Evolutionary conservation across 768 basidiomycete species (phyloP).

Genomic region (Rickenella mellea): DNA sequence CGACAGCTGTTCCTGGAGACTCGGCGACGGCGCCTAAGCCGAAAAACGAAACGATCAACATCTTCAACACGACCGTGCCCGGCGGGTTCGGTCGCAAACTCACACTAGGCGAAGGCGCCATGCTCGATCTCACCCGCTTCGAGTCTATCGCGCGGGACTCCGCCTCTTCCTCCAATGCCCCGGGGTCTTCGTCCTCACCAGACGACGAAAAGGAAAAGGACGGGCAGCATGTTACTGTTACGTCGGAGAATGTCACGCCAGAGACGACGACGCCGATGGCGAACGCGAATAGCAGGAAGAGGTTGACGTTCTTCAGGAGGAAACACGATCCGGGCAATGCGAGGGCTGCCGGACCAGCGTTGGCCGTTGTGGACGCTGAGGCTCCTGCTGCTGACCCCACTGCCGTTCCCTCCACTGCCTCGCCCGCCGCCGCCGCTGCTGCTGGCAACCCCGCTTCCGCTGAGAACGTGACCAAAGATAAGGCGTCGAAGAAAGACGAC

Average conservation of each 20-base stretch:
- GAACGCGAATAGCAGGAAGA: conserved; percentile 28
- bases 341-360: conserved; percentile 60
- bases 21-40: conserved; percentile 6
- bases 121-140: conserved; percentile 73
- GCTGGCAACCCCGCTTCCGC: conserved; percentile 21
- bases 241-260: conserved; percentile 2
- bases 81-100: conserved; percentile 78
- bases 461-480: too few species aligned
- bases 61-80: conserved; percentile 44
- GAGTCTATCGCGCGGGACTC: conserved; percentile 27
- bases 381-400: conserved; percentile 11
- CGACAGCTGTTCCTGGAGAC: conserved; percentile 49
- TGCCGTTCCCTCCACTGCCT: not conserved
- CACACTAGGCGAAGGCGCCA: conserved; percentile 66
- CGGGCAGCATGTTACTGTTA: conserved; percentile 5
- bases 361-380: conserved; percentile 71
- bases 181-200: conserved; percentile 8
- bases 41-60: conserved; percentile 19
- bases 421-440: conserved; percentile 14
- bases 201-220: conserved; percentile 12
- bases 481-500: conserved; percentile 32
- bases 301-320: conserved; percentile 32
- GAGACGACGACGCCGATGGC: conserved; percentile 7
- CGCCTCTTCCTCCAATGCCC: conserved; percentile 9
- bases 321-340: conserved; percentile 5